Percentiles rank a stretch among this genome's conserved stretches.
Evolutionary conservation across 2,329 filamentous ascomycete genomes (phyloP).

Genomic region (Alternaria gaisen): DNA sequence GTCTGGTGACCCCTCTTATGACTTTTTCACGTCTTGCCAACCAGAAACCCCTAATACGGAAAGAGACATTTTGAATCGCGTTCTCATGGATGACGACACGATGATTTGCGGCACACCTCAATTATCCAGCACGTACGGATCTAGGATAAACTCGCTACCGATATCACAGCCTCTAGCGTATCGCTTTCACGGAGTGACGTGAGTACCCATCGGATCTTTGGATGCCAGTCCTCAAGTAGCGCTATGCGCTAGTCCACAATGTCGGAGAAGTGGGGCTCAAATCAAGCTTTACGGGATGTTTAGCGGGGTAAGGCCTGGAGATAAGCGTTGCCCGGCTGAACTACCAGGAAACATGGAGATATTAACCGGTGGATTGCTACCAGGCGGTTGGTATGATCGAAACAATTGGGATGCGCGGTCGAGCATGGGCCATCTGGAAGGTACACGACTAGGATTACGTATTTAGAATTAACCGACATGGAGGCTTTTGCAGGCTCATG

Average conservation of each 20-base stretch:
- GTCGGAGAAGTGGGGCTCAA: background rate
- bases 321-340: background rate
- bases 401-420: too few relatives aligned
- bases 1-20: background rate
- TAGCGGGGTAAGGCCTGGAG: background rate
- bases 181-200: background rate
- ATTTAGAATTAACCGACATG: too few relatives aligned
- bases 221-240: background rate
- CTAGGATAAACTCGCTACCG: background rate
- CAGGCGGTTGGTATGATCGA: background rate
- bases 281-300: slow-evolving; percentile 3
- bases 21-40: background rate
- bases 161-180: background rate
- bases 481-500: too few relatives aligned
- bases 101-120: background rate
- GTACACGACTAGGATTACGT: too few relatives aligned
- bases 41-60: background rate
- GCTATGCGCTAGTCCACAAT: background rate
- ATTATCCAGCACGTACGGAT: background rate
- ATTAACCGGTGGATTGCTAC: slow-evolving; percentile 2
- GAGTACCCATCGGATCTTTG: background rate
- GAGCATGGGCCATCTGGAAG: too few relatives aligned
- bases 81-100: background rate
- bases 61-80: background rate
- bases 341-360: background rate